A percentile compares a stretch with the other conserved stretches of the same genome.
Conservation (phyloP, 1,284 basidiomycete species). For the Boletus smithii region DNA sequence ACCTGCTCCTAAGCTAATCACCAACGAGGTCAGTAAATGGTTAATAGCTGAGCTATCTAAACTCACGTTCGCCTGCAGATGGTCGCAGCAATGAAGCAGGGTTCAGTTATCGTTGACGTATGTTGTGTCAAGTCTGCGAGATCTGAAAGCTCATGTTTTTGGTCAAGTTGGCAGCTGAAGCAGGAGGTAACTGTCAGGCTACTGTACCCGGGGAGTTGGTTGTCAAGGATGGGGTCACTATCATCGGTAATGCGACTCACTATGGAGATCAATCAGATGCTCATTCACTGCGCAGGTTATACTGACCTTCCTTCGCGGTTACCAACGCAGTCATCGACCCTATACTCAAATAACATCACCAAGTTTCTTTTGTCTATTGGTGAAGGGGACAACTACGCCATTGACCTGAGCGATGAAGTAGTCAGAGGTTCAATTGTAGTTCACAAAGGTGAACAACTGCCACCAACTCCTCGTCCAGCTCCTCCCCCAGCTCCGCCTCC, state of each 20-base stretch:
- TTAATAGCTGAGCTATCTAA: neutral
- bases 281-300: constrained; percentile 49
- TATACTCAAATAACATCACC: constrained; percentile 87
- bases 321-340: constrained; percentile 80
- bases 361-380: constrained; percentile 83
- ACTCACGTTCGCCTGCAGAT: constrained; percentile 42
- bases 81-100: constrained; percentile 84
- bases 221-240: constrained; percentile 68
- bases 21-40: constrained; percentile 47
- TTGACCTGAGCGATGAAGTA: constrained; percentile 80
- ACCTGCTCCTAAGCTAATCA: constrained; percentile 80
- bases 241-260: constrained; percentile 56
- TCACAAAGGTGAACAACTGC: constrained; percentile 64
- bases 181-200: constrained; percentile 80
- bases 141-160: constrained; percentile 16
- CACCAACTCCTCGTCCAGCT: constrained; percentile 61
- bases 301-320: constrained; percentile 80
- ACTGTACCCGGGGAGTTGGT: constrained; percentile 72
- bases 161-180: constrained; percentile 64
- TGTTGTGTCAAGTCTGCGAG: constrained; percentile 9
- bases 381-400: constrained; percentile 54
- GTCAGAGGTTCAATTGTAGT: constrained; percentile 75
- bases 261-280: constrained; percentile 1
- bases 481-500: constrained; percentile 58
- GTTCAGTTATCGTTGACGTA: constrained; percentile 77